These are phyloP conservation scores for Hypoxylon sp. DNA, from an alignment of 2,329 filamentous ascomycete genomes.

Conservation along the genomic window DNA sequence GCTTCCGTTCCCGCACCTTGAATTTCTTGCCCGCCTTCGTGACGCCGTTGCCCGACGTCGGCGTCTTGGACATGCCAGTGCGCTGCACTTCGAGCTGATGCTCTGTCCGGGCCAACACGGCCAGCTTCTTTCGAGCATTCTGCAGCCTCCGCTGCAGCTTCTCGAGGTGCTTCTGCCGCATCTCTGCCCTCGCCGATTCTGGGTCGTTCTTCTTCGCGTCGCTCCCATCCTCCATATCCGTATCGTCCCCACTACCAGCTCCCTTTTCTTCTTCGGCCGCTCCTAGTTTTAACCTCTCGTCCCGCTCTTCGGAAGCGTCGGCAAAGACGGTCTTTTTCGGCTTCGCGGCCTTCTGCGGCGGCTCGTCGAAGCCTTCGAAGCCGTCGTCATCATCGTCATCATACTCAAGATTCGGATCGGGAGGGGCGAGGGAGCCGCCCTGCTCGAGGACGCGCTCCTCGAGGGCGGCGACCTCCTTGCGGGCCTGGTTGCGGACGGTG, in stretches of 20 bases:
- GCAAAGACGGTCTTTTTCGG: conserved; percentile 63
- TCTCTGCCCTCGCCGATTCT: conserved; percentile 48
- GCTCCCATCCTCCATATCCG: conserved; percentile 41
- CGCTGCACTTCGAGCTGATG: conserved; percentile 64
- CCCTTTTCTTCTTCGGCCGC: conserved; percentile 28
- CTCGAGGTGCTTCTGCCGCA: conserved; percentile 52
- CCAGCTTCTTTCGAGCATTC: conserved; percentile 61
- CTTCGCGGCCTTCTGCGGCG: conserved; percentile 32
- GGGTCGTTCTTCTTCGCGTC: conserved; percentile 46
- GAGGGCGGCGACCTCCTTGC: conserved; percentile 64
- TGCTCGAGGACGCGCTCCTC: conserved; percentile 62
- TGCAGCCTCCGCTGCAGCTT: conserved; percentile 59
- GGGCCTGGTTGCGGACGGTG: conserved; percentile 66
- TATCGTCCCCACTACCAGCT: conserved; percentile 22
- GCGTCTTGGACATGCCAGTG: conserved; percentile 71
- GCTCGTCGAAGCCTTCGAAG: conserved; percentile 37
- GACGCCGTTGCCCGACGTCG: conserved; percentile 62
- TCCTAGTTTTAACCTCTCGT: conserved; percentile 40
- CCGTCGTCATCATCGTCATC: no score
- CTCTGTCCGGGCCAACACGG: conserved; percentile 63
- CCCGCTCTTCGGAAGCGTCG: conserved; percentile 50
- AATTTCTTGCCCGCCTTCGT: conserved; percentile 69
- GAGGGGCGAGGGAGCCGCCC: no score
- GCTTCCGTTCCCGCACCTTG: conserved; percentile 69
- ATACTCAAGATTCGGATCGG: no score